A percentile compares a stretch with the other conserved stretches of the same genome.
Conservation (phyloP, 2,329 filamentous ascomycete species). For the Penicillium sp. region DNA sequence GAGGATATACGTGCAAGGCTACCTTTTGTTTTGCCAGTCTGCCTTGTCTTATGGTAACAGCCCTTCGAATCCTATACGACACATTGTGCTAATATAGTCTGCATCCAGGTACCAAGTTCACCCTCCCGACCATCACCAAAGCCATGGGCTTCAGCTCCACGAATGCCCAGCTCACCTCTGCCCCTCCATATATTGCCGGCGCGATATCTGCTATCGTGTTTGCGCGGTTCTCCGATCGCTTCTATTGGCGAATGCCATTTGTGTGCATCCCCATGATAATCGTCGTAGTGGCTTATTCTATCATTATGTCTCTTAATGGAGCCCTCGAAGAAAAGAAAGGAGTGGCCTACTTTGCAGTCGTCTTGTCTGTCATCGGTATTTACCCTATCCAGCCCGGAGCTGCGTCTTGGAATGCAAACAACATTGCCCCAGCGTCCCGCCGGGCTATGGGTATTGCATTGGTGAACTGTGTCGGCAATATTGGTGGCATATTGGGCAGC, state of each 20-base stretch:
- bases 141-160: slow-evolving; percentile 38
- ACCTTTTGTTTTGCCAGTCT: slow-evolving; percentile 29
- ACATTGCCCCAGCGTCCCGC: slow-evolving; percentile 25
- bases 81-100: slow-evolving; percentile 22
- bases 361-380: slow-evolving; percentile 25
- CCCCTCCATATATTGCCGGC: slow-evolving; percentile 29
- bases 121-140: slow-evolving; percentile 40
- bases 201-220: slow-evolving; percentile 27
- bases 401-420: slow-evolving; percentile 29
- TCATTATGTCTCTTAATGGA: slow-evolving; percentile 26
- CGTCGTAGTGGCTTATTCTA: slow-evolving; percentile 18
- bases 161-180: slow-evolving; percentile 35
- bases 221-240: slow-evolving; percentile 23
- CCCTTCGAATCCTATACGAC: slow-evolving; percentile 15
- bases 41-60: slow-evolving; percentile 23
- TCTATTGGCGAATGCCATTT: slow-evolving; percentile 30
- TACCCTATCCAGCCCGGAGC: slow-evolving; percentile 29
- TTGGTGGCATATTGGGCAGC: slow-evolving; percentile 27
- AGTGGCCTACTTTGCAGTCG: slow-evolving; percentile 25
- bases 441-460: slow-evolving; percentile 25
- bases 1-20: slow-evolving; percentile 36
- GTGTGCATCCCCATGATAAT: slow-evolving; percentile 19
- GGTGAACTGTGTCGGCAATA: slow-evolving; percentile 25
- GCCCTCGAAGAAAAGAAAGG: slow-evolving; percentile 21
- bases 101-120: slow-evolving; percentile 38